These are phyloP conservation scores for Myxozyma neotropica DNA, from an alignment of 805 yeast genomes.

Conservation along the genomic window DNA sequence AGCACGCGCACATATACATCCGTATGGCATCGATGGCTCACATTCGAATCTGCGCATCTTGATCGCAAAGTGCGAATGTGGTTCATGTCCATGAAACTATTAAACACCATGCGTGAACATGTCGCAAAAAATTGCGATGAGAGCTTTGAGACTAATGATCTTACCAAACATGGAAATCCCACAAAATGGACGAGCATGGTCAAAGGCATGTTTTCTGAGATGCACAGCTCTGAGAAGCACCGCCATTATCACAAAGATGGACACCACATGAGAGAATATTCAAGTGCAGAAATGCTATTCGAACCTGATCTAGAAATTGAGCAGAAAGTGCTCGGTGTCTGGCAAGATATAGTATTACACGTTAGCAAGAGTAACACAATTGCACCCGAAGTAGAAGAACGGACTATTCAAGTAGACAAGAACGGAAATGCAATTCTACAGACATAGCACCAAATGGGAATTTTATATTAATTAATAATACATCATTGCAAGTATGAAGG, in stretches of 20 bases:
- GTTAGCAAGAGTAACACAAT: slow-evolving; percentile 3
- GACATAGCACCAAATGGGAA: neutral
- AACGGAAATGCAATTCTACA: neutral
- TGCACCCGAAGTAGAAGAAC: slow-evolving; percentile 24
- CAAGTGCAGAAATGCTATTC: slow-evolving; percentile 1
- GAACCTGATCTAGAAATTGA: slow-evolving; percentile 19
- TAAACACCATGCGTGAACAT: slow-evolving; percentile 18
- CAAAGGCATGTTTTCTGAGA: neutral
- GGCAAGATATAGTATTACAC: slow-evolving; percentile 8
- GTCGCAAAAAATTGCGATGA: neutral
- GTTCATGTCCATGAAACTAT: slow-evolving; percentile 27
- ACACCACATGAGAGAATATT: neutral
- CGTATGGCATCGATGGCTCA: no score
- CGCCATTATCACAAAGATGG: neutral
- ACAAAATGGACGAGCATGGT: slow-evolving; percentile 6
- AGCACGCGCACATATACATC: no score
- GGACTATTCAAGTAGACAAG: slow-evolving; percentile 11
- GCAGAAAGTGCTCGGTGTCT: slow-evolving; percentile 11
- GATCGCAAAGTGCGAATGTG: slow-evolving; percentile 35
- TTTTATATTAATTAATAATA: neutral
- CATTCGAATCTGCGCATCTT: no score
- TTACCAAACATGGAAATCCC: neutral
- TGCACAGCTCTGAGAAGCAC: neutral
- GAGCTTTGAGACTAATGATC: neutral
- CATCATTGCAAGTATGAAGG: no score